Evolutionary conservation across 78 protist genomes (phyloP), one percentile per base, ranked within the genome.

Genomic region (Abeoforma whisleri): DNA sequence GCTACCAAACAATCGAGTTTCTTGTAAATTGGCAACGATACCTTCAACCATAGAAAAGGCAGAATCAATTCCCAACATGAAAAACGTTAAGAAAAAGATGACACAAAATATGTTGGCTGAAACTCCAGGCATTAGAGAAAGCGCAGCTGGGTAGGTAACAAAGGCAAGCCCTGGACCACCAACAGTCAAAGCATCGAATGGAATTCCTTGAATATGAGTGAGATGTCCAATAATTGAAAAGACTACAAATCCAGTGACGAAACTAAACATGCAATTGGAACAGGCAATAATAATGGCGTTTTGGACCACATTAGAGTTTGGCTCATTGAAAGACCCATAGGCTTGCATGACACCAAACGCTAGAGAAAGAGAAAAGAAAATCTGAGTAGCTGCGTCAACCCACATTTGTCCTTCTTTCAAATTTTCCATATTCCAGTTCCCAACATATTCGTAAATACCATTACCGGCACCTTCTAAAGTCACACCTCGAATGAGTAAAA

Each of bases 151-250:
- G 12, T 19, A 72, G 38, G 76, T 72, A 12, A 72, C 76, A 35
- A 72, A 72, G 76, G 12, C 76, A 2, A 72, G 12, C 2, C 12
- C 35, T 36, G 76, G 76, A 72, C 76, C 76, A 12, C 57, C 12
- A 16, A 36, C 76, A 35, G 2, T 12, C 5, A 72, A 12, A 12
- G 2, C 32, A 16, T 72, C 76, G 12, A 72, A 34, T 19, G 35
- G 32, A 19, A 72, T 35, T 19, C 12, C 12, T 34, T 19, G 76
- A 16, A 12, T 36, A 35, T 72, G 12, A 35, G 32, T 35, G 5
- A 72, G 76, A 35, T 36, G 38, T 36, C 76, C 76, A 72, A 72
- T 12, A 2, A 72, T 72, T 16, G 76, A 72, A 35, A 72, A 72
- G 2, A 72, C 76, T 34, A 35, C 76, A 72, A 72, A 72, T 36